These are phyloP conservation scores for Amanita exitialis DNA, from an alignment of 768 basidiomycete species.

Conservation along the genomic window DNA sequence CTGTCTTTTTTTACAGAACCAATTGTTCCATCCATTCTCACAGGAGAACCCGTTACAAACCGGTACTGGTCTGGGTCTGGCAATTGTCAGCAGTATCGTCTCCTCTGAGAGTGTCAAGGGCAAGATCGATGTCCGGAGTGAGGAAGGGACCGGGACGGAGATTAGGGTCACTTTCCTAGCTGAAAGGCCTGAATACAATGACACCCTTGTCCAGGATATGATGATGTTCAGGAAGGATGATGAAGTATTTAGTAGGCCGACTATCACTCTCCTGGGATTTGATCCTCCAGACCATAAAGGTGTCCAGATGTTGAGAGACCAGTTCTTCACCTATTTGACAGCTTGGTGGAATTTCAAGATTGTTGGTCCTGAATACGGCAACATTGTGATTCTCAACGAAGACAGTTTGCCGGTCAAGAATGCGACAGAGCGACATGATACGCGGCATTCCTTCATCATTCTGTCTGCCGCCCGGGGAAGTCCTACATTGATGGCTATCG, in stretches of 20 bases:
- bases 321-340: conserved; percentile 55
- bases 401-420: conserved; percentile 47
- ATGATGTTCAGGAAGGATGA: conserved; percentile 38
- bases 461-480: conserved; percentile 65
- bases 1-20: conserved; percentile 44
- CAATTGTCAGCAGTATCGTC: conserved; percentile 91
- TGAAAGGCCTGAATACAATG: conserved; percentile 36
- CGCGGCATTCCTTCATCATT: conserved; percentile 60
- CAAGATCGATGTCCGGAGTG: conserved; percentile 90
- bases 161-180: conserved; percentile 81
- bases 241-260: conserved; percentile 21
- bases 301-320: conserved; percentile 51
- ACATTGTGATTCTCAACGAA: conserved; percentile 79
- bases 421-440: conserved; percentile 49
- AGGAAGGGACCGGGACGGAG: conserved; percentile 84
- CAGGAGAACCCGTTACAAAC: conserved; percentile 93
- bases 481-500: conserved; percentile 48
- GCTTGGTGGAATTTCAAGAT: conserved; percentile 71
- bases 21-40: conserved; percentile 94
- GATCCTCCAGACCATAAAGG: conserved; percentile 48
- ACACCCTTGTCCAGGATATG: conserved; percentile 24
- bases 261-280: conserved; percentile 68
- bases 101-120: conserved; percentile 79
- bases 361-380: conserved; percentile 34
- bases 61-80: conserved; percentile 88